phyloP scores from a whole-genome alignment of 2,329 filamentous ascomycete species.

The Trichophyton schoenleinii region DNA sequence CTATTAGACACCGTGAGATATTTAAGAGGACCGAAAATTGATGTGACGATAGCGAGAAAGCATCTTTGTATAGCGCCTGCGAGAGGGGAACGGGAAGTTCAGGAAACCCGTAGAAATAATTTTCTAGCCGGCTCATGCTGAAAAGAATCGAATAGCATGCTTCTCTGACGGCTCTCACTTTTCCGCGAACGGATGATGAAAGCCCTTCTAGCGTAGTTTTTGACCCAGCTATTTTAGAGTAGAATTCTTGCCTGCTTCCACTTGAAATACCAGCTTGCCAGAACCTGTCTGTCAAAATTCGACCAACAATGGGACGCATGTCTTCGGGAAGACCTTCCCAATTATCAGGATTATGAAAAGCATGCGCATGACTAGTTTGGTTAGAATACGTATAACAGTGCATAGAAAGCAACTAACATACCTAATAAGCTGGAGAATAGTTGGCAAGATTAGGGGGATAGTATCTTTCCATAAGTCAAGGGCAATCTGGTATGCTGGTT shows the following conservation, averaged over 20 bases:
- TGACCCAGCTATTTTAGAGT: constrained; percentile 77
- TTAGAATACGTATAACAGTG: constrained; percentile 10
- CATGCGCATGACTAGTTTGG: constrained; percentile 61
- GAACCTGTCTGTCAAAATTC: constrained; percentile 85
- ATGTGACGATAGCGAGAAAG: constrained; percentile 72
- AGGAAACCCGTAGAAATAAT: constrained; percentile 79
- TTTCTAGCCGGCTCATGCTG: constrained; percentile 76
- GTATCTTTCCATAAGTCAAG: constrained; percentile 73
- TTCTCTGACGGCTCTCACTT: constrained; percentile 79
- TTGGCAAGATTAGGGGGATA: constrained; percentile 71
- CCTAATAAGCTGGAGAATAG: constrained; percentile 71
- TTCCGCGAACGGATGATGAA: constrained; percentile 80
- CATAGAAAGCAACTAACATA: constrained; percentile 22
- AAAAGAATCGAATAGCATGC: constrained; percentile 89
- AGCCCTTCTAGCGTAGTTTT: constrained; percentile 85
- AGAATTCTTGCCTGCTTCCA: constrained; percentile 93
- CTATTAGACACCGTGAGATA: constrained; percentile 74
- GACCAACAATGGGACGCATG: constrained; percentile 62
- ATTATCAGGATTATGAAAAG: constrained; percentile 73
- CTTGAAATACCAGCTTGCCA: constrained; percentile 97
- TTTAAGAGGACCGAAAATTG: constrained; percentile 91
- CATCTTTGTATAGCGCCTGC: constrained; percentile 70
- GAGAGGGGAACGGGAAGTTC: constrained; percentile 75
- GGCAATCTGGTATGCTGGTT: constrained; percentile 60
- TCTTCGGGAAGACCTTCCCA: constrained; percentile 68